A percentile compares a stretch with the other conserved stretches of the same genome.
phyloP scores from a whole-genome alignment of 495 filamentous ascomycete genomes.

The Lasiosphaeriaceae sp. region DNA sequence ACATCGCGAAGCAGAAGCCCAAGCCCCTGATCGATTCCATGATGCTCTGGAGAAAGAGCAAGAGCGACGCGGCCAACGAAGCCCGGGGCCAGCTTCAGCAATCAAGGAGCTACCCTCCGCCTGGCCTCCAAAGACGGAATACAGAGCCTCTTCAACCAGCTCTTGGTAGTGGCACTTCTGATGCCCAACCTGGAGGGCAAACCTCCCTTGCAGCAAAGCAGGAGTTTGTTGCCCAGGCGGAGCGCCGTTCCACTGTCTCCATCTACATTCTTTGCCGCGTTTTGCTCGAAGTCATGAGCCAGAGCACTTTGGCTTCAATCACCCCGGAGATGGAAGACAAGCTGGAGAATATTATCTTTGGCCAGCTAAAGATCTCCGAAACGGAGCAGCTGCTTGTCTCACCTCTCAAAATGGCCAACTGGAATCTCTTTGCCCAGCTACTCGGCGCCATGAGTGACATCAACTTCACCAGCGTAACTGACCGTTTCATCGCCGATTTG shows the following conservation, averaged over 20 bases:
- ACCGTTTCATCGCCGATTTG: conserved; percentile 76
- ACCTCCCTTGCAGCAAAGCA: conserved; percentile 55
- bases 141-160: conserved; percentile 44
- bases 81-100: conserved; percentile 58
- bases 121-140: conserved; percentile 40
- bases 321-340: conserved; percentile 85
- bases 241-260: conserved; percentile 84
- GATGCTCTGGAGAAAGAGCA: conserved; percentile 94
- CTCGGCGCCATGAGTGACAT: conserved; percentile 92
- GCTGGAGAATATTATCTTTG: conserved; percentile 90
- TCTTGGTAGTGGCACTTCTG: conserved; percentile 6
- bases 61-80: conserved; percentile 78
- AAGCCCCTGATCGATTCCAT: conserved; percentile 94
- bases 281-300: conserved; percentile 86
- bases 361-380: conserved; percentile 83
- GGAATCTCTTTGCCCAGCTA: conserved; percentile 87
- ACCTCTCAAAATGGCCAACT: conserved; percentile 82
- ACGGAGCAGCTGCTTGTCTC: conserved; percentile 74
- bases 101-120: conserved; percentile 38
- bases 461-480: conserved; percentile 78
- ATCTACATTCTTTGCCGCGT: conserved; percentile 94
- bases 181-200: conserved; percentile 17
- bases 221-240: conserved; percentile 67
- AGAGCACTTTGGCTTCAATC: conserved; percentile 77
- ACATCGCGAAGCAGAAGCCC: conserved; percentile 89